These are phyloP conservation scores for Backusella sp. DNA, from an alignment of 192 early-diverging fungal genomes.

Conservation along the genomic window DNA sequence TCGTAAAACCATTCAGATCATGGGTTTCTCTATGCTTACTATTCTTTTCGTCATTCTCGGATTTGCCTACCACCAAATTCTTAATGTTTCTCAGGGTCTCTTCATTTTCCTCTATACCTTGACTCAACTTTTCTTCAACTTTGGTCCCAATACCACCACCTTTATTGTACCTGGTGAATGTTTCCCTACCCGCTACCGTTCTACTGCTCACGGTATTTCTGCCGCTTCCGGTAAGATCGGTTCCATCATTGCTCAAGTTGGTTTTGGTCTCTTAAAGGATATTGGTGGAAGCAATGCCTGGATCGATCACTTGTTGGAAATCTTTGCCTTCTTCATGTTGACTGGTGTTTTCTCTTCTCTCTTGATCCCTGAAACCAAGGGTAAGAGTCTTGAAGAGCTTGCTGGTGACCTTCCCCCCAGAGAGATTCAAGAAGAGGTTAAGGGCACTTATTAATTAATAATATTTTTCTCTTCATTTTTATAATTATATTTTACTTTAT, in stretches of 20 bases:
- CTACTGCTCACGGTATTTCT: conserved; percentile 79
- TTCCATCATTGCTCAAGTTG: conserved; percentile 72
- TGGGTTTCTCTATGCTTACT: conserved; percentile 80
- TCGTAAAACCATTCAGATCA: conserved; percentile 90
- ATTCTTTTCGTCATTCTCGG: conserved; percentile 74
- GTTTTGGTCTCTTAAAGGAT: conserved; percentile 70
- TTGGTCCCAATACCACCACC: conserved; percentile 93
- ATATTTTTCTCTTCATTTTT: not conserved
- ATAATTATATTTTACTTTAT: not conserved
- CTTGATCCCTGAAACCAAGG: conserved; percentile 78
- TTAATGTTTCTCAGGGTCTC: conserved; percentile 49
- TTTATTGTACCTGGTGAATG: conserved; percentile 83
- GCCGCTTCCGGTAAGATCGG: conserved; percentile 80
- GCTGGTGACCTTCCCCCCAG: conserved; percentile 36
- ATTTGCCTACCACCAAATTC: conserved; percentile 68
- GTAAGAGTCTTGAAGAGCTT: conserved; percentile 74
- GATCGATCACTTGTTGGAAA: conserved; percentile 60
- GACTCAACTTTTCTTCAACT: conserved; percentile 87
- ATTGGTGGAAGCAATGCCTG: conserved; percentile 62
- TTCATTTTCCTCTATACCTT: conserved; percentile 67
- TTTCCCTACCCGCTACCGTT: conserved; percentile 80
- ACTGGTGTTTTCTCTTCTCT: conserved; percentile 63
- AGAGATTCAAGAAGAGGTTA: not conserved
- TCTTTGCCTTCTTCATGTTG: conserved; percentile 78
- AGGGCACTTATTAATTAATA: conserved; percentile 11